Base-by-base conservation (phyloP, 2,329 filamentous ascomycete species). In the Chaetomiaceae sp. region DNA sequence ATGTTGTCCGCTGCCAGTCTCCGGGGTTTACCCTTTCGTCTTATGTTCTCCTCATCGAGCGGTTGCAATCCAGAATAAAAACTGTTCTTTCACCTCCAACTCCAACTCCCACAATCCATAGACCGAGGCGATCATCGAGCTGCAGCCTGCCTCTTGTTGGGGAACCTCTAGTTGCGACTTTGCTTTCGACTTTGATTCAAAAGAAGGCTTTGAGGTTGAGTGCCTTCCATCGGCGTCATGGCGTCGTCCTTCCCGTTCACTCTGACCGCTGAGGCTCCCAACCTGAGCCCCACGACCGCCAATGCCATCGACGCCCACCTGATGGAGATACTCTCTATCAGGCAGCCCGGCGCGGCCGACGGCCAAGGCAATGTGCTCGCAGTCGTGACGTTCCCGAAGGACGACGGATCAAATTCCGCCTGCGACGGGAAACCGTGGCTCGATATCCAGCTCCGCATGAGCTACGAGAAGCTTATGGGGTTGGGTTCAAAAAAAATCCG, bases 401-500 rank as follows among this genome's bases (percentile, higher is more conserved):
- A 53, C 16, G 62, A 54, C 2, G 58, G 48, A 9, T 58, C 57
- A 1, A 25, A 21, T 16, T 9, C 10, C 25, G 69, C 68, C 60
- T 76, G 73, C 60, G 65, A 67, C 56, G 70, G 64, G 54, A 59
- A 23, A 11, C 6, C 6, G 4, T 62, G 58, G 53, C 58, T 18
- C 69, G 66, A 59, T 3, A 67, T 73, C 29, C 51, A 64, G 20
- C 67, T 79, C 49, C 70, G 69, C 2, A 73, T 80, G 50, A 67
- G 73, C 52, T 78, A 77, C 1, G 61, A 70, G 2, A 76, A 73
- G 38, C 68, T 82, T 4, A 65, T 73, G 5, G 67, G 64, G 1
- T 75, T 76, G 5, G 71, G 69, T 1, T 81, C 78, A 0, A 61
- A 67, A 18, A 72, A 74, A 37, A 79, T 82, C 48, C 60, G 62